Percentiles rank a stretch among this genome's conserved stretches.
Evolutionary conservation across 495 filamentous ascomycete genomes (phyloP).

Genomic region (Lophiotrema nucula): DNA sequence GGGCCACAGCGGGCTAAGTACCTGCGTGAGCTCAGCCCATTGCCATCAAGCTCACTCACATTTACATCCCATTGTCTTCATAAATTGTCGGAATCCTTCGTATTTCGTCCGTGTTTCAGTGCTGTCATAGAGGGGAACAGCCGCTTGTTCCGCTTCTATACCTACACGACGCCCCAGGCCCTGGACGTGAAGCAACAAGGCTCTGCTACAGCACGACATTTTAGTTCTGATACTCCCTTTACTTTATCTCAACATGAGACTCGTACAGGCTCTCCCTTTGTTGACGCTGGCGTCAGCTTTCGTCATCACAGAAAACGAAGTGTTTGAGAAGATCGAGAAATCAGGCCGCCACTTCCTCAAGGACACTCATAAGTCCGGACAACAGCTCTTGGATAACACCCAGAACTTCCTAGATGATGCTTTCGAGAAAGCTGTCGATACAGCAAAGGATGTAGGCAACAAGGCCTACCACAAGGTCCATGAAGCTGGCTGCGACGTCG

Average conservation of each 20-base stretch:
- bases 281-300: constrained; percentile 56
- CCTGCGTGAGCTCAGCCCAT: too few relatives aligned
- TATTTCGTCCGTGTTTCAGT: too few relatives aligned
- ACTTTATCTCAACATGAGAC: constrained; percentile 52
- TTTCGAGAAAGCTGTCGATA: constrained; percentile 41
- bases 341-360: constrained; percentile 38
- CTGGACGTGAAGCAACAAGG: too few relatives aligned
- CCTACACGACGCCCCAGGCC: too few relatives aligned
- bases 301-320: constrained; percentile 57
- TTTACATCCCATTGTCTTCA: too few relatives aligned
- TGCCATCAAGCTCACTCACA: too few relatives aligned
- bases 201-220: too few relatives aligned
- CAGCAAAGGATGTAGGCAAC: constrained; percentile 33
- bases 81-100: too few relatives aligned
- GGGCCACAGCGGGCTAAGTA: too few relatives aligned
- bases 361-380: constrained; percentile 41
- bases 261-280: constrained; percentile 53
- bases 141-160: too few relatives aligned
- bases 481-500: constrained; percentile 43
- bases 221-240: too few relatives aligned
- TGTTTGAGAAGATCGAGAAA: constrained; percentile 44
- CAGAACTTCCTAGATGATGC: constrained; percentile 52
- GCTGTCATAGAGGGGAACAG: too few relatives aligned
- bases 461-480: constrained; percentile 40
- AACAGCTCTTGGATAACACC: constrained; percentile 39